phyloP scores from a whole-genome alignment of 148 eudicot genomes.

The Camellia japonica region DNA sequence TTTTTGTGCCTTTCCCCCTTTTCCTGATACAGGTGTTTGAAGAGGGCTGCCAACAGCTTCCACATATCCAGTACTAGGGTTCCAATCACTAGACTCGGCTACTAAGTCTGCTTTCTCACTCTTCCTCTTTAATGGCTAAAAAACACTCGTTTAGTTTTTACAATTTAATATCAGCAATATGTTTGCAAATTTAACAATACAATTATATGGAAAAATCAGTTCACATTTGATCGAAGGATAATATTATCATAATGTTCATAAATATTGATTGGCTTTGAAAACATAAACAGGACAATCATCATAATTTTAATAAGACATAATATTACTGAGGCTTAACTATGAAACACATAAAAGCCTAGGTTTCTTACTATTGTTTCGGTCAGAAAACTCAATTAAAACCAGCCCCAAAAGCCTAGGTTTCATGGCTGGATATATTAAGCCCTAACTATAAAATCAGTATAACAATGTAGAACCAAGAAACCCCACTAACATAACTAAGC shows the following conservation, averaged over 20 bases:
- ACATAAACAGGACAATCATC: not conserved
- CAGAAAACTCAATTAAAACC: no score
- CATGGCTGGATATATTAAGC: no score
- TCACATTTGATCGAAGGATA: not conserved
- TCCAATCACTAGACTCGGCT: constrained; percentile 45
- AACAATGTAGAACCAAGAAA: no score
- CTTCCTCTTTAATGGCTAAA: constrained; percentile 74
- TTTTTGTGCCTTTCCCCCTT: constrained; percentile 59
- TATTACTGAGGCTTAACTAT: not conserved
- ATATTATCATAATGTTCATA: not conserved
- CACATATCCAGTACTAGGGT: constrained; percentile 40
- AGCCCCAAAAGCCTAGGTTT: no score
- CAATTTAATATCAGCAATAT: constrained; percentile 15
- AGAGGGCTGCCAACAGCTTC: constrained; percentile 51
- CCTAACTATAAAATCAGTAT: no score
- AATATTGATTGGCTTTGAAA: not conserved
- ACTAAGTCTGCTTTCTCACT: constrained; percentile 44
- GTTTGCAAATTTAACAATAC: not conserved
- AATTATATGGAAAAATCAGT: not conserved
- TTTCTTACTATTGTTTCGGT: no score
- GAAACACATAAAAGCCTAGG: no score
- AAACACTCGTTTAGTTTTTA: constrained; percentile 15
- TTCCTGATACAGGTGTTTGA: constrained; percentile 72
- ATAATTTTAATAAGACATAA: not conserved
- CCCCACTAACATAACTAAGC: no score